Conservation (phyloP, 2,329 filamentous ascomycete species). For the Ciborinia camelliae region DNA sequence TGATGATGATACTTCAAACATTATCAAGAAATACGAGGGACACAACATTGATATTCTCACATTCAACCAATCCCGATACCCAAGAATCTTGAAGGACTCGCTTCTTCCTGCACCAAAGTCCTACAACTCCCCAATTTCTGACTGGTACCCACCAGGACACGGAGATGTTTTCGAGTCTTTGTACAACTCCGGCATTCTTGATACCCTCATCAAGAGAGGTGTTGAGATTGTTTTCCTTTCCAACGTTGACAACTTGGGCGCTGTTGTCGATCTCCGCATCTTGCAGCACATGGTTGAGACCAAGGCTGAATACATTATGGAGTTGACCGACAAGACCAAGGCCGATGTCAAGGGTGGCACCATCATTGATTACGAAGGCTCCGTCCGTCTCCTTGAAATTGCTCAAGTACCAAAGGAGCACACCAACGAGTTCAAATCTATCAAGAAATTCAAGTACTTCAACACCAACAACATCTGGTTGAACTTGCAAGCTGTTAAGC, state of each 20-base stretch:
- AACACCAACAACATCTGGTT: slow-evolving; percentile 99
- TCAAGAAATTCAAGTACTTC: slow-evolving; percentile 99
- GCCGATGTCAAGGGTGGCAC: slow-evolving; percentile 99
- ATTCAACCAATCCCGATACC: slow-evolving; percentile 99
- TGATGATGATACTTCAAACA: slow-evolving; percentile 93
- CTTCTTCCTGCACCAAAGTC: slow-evolving; percentile 91
- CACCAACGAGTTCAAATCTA: slow-evolving; percentile 99
- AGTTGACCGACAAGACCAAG: slow-evolving; percentile 99
- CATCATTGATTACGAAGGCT: slow-evolving; percentile 99
- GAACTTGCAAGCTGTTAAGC: slow-evolving; percentile 96
- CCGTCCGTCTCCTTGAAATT: slow-evolving; percentile 94
- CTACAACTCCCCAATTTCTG: slow-evolving; percentile 80
- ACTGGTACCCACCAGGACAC: slow-evolving; percentile 99
- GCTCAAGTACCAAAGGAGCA: slow-evolving; percentile 99
- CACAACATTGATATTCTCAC: slow-evolving; percentile 99
- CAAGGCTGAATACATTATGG: slow-evolving; percentile 98
- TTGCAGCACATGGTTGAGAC: slow-evolving; percentile 99
- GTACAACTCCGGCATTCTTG: slow-evolving; percentile 97
- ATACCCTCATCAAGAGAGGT: slow-evolving; percentile 90
- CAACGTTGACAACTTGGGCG: slow-evolving; percentile 98
- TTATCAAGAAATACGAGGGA: slow-evolving; percentile 99
- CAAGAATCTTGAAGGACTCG: slow-evolving; percentile 96
- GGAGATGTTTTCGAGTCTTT: slow-evolving; percentile 99
- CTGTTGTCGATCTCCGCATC: slow-evolving; percentile 95
- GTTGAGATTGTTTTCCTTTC: slow-evolving; percentile 98